A percentile compares a stretch with the other conserved stretches of the same genome.
phyloP scores from a whole-genome alignment of 1,139 yeast genomes.

The Candida glucosophila region DNA sequence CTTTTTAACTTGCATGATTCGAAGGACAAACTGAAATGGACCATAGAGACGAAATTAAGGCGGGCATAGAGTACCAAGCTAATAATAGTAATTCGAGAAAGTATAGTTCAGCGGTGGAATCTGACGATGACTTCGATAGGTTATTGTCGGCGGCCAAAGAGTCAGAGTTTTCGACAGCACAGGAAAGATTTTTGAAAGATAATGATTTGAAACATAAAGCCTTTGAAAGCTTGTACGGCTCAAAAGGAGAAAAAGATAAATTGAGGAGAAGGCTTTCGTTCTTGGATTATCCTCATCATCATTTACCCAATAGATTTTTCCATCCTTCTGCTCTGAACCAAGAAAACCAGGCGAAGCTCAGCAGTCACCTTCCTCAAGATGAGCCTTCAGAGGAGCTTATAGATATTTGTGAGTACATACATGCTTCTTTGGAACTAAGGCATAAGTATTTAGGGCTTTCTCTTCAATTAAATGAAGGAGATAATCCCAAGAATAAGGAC shows the following conservation, averaged over 20 bases:
- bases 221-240: constrained; percentile 40
- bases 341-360: constrained; percentile 28
- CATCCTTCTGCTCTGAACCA: constrained; percentile 4
- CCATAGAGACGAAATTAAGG: no score
- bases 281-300: constrained; percentile 37
- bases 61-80: no score
- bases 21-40: no score
- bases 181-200: constrained; percentile 58
- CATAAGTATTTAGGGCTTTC: constrained; percentile 68
- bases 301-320: constrained; percentile 2
- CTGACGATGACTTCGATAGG: constrained; percentile 22
- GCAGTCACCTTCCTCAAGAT: constrained; percentile 62
- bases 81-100: no score
- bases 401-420: constrained; percentile 62
- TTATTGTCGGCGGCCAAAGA: constrained; percentile 25
- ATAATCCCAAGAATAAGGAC: constrained; percentile 72
- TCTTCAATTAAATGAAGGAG: constrained; percentile 53
- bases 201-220: constrained; percentile 67
- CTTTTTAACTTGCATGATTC: no score
- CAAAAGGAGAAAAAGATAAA: constrained; percentile 11
- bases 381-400: constrained; percentile 63
- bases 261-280: constrained; percentile 41
- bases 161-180: constrained; percentile 56
- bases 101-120: no score
- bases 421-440: constrained; percentile 65